phyloP scores from a whole-genome alignment of 2,329 filamentous ascomycete species.

The Fusarium sarcochroum region DNA sequence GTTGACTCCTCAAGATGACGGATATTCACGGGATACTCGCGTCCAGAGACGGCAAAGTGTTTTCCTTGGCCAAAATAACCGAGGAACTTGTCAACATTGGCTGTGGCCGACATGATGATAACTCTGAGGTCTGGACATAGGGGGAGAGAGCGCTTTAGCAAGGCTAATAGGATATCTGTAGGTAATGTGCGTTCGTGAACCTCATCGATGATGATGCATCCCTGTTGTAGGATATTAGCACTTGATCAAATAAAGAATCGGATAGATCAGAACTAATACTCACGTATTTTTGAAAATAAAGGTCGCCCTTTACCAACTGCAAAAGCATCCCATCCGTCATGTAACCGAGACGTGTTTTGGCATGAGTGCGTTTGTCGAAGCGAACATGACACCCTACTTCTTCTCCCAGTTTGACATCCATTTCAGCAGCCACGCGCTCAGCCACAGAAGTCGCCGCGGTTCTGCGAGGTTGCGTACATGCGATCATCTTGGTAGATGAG shows the following conservation, averaged over 20 bases:
- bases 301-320: not conserved
- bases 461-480: conserved; percentile 77
- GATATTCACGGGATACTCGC: no score
- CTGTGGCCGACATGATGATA: conserved; percentile 18
- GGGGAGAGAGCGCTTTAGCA: conserved; percentile 10
- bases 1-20: no score
- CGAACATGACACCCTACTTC: conserved; percentile 94
- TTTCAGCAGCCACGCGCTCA: conserved; percentile 89
- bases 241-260: no score
- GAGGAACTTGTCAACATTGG: no score
- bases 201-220: conserved; percentile 31
- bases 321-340: conserved; percentile 33
- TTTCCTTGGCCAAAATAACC: no score
- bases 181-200: conserved; percentile 30
- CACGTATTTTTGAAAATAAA: not conserved
- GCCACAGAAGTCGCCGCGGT: conserved; percentile 94
- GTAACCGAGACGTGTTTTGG: conserved; percentile 25
- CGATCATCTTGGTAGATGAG: not conserved
- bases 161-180: conserved; percentile 17
- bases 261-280: not conserved
- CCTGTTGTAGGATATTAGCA: no score
- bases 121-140: conserved; percentile 11
- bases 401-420: conserved; percentile 84
- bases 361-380: conserved; percentile 68
- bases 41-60: no score